These are phyloP conservation scores for Drosera spatulata DNA, from an alignment of 179 eudicot genomes.

Conservation along the genomic window DNA sequence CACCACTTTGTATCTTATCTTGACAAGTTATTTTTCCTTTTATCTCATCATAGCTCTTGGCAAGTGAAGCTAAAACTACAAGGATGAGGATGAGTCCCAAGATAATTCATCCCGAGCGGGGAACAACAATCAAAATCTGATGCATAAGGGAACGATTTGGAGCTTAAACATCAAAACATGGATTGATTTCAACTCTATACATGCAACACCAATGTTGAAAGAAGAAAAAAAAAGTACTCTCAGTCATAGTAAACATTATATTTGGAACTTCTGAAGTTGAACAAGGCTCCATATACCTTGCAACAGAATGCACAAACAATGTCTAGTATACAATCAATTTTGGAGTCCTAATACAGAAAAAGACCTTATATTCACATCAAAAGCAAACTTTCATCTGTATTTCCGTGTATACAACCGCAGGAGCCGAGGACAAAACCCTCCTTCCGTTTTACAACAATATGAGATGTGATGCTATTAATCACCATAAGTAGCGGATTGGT, in stretches of 20 bases:
- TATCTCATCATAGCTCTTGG: too few species aligned
- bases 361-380: conserved; percentile 26
- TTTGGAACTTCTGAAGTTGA: conserved; percentile 22
- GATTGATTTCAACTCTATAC: too few species aligned
- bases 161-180: too few species aligned
- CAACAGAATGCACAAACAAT: conserved; percentile 26
- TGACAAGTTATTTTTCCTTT: too few species aligned
- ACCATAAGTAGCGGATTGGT: conserved; percentile 24
- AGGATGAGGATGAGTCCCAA: too few species aligned
- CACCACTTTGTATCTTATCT: too few species aligned
- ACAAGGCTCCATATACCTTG: conserved; percentile 20
- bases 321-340: conserved; percentile 18
- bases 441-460: conserved; percentile 2
- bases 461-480: conserved; percentile 6
- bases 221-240: conserved; percentile 6
- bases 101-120: too few species aligned
- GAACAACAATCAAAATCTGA: too few species aligned
- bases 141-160: too few species aligned
- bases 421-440: conserved; percentile 9
- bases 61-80: too few species aligned
- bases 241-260: conserved; percentile 5
- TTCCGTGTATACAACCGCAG: conserved; percentile 9
- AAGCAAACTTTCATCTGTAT: conserved; percentile 16
- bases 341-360: conserved; percentile 18
- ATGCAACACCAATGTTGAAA: background rate